phyloP scores from a whole-genome alignment of 352 stramenopile genomes.

The Albugo laibachii region DNA sequence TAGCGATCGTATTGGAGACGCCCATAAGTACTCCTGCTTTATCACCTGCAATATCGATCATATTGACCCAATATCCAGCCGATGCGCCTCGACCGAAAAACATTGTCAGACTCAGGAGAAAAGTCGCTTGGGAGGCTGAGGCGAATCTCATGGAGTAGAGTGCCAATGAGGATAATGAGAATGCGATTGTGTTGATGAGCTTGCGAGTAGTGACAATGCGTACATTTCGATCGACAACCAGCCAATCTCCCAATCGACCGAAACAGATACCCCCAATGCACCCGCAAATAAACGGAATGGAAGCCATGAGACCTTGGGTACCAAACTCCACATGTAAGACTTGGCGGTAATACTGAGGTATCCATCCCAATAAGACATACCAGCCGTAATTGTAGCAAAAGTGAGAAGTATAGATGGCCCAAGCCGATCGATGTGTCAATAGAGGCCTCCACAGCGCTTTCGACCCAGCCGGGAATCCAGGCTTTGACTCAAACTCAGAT shows the following conservation, averaged over 20 bases:
- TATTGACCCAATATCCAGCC: slow-evolving; percentile 78
- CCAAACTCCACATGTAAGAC: slow-evolving; percentile 53
- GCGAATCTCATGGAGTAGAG: slow-evolving; percentile 54
- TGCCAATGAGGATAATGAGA: slow-evolving; percentile 37
- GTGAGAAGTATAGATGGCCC: slow-evolving; percentile 71
- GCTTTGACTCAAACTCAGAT: no score
- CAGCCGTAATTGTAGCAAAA: slow-evolving; percentile 80
- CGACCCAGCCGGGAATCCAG: no score
- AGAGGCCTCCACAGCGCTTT: slow-evolving; percentile 21
- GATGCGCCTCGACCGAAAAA: slow-evolving; percentile 57
- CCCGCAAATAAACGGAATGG: slow-evolving; percentile 57
- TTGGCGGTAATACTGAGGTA: slow-evolving; percentile 74
- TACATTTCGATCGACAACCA: slow-evolving; percentile 31
- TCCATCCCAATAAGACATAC: slow-evolving; percentile 76
- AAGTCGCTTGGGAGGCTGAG: slow-evolving; percentile 23
- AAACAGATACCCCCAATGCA: slow-evolving; percentile 59
- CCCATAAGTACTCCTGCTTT: slow-evolving; percentile 75
- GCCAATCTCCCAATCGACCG: slow-evolving; percentile 34
- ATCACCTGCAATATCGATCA: slow-evolving; percentile 70
- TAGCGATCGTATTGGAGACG: slow-evolving; percentile 73
- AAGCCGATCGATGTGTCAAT: slow-evolving; percentile 39
- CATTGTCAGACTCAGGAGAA: slow-evolving; percentile 50
- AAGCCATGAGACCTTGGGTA: slow-evolving; percentile 33
- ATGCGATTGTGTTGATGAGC: slow-evolving; percentile 54
- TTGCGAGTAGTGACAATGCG: slow-evolving; percentile 60